Evolutionary conservation across 1,284 basidiomycete genomes (phyloP).

Genomic region (Cutaneotrichosporon dermatis): DNA sequence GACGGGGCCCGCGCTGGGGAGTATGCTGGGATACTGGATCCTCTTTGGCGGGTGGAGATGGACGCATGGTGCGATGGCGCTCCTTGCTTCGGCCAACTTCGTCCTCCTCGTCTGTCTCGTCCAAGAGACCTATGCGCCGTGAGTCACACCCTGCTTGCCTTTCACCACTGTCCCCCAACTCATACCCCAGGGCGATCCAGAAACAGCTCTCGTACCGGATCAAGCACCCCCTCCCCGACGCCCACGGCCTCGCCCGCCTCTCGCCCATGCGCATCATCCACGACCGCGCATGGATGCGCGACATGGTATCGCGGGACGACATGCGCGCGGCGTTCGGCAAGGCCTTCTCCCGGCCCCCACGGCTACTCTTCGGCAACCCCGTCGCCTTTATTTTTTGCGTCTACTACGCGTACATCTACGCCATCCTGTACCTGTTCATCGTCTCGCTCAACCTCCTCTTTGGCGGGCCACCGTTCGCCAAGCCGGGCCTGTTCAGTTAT

Average conservation of each 20-base stretch:
- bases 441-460: conserved; percentile 50
- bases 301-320: conserved; percentile 36
- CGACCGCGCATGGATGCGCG: conserved; percentile 35
- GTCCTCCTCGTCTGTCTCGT: conserved; percentile 29
- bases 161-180: no score
- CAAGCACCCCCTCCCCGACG: conserved; percentile 19
- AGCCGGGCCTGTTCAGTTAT: conserved; percentile 46
- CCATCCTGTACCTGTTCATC: conserved; percentile 49
- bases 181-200: conserved; percentile 30
- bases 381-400: conserved; percentile 48
- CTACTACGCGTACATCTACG: conserved; percentile 53
- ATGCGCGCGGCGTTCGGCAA: conserved; percentile 27
- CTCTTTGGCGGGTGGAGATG: conserved; percentile 43
- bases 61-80: conserved; percentile 43
- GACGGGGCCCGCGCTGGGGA: conserved; percentile 42
- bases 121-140: conserved; percentile 47
- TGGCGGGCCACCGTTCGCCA: conserved; percentile 39
- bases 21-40: conserved; percentile 46
- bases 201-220: conserved; percentile 33
- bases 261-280: conserved; percentile 23
- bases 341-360: conserved; percentile 48
- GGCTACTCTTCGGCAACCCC: conserved; percentile 47
- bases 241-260: conserved; percentile 13
- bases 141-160: conserved; percentile 11
- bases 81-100: conserved; percentile 39